Conservation (phyloP, 1,284 basidiomycete genomes). For the Rhodotorula sp. region DNA sequence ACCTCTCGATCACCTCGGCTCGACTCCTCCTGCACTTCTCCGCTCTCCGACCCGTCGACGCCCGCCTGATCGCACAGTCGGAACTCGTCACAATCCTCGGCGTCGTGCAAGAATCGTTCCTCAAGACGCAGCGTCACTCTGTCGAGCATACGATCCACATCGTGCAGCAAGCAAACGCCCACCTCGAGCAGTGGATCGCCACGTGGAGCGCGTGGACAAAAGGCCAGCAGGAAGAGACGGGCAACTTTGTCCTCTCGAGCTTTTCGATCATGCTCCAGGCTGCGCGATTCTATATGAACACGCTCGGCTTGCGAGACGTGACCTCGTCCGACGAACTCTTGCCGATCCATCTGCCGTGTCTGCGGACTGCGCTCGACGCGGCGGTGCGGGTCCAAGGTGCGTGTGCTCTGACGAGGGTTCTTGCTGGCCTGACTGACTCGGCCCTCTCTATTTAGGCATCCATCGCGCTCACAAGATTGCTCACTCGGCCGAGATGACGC, state of each 20-base stretch:
- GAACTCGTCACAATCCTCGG: constrained; percentile 37
- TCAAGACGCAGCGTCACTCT: constrained; percentile 28
- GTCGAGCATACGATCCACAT: constrained; percentile 30
- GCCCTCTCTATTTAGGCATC: constrained; percentile 10
- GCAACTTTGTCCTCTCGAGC: constrained; percentile 24
- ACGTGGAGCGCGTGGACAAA: constrained; percentile 31
- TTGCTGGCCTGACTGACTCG: neutral
- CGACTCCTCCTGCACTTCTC: constrained; percentile 32
- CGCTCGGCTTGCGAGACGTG: constrained; percentile 33
- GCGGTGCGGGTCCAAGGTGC: constrained; percentile 26
- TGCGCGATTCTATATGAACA: constrained; percentile 25
- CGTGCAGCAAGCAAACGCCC: constrained; percentile 25
- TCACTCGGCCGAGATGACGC: constrained; percentile 35
- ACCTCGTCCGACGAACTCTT: constrained; percentile 28
- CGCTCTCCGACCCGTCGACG: constrained; percentile 37
- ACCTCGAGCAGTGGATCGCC: constrained; percentile 31
- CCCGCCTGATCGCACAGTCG: constrained; percentile 32
- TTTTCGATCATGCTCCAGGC: constrained; percentile 25
- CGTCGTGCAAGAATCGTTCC: constrained; percentile 35
- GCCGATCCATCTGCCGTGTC: constrained; percentile 24
- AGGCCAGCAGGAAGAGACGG: constrained; percentile 19
- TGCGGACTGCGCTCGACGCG: constrained; percentile 29
- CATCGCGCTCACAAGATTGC: constrained; percentile 31
- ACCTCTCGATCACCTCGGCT: constrained; percentile 34
- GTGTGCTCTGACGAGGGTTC: no score